phyloP scores from a whole-genome alignment of 768 basidiomycete genomes.

The Leccinum arenicola region DNA sequence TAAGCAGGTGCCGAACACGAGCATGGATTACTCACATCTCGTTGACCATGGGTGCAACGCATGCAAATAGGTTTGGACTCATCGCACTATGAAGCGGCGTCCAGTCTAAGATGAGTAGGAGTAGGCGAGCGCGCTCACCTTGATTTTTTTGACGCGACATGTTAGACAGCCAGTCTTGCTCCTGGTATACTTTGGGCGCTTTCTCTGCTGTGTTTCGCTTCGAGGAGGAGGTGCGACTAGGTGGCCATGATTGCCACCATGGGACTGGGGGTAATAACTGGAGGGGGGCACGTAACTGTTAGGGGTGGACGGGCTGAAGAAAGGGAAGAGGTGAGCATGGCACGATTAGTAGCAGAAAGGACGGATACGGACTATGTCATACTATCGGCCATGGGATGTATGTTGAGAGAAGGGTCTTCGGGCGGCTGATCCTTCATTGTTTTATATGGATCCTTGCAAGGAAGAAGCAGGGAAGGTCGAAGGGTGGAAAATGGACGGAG shows the following conservation, averaged over 20 bases:
- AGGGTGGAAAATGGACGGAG: slow-evolving; percentile 40
- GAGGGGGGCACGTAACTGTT: slow-evolving; percentile 41
- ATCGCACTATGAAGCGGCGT: slow-evolving; percentile 61
- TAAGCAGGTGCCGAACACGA: slow-evolving; percentile 13
- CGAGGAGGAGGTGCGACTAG: slow-evolving; percentile 47
- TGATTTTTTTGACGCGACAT: slow-evolving; percentile 93
- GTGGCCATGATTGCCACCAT: slow-evolving; percentile 40
- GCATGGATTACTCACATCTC: slow-evolving; percentile 53
- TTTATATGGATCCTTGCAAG: slow-evolving; percentile 44
- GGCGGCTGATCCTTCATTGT: slow-evolving; percentile 41
- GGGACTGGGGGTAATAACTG: slow-evolving; percentile 37
- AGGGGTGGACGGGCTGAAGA: slow-evolving; percentile 35
- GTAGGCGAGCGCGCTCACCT: slow-evolving; percentile 48
- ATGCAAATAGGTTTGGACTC: slow-evolving; percentile 86
- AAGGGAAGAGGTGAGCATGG: slow-evolving; percentile 19
- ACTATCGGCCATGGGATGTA: slow-evolving; percentile 47
- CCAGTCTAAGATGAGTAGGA: background rate
- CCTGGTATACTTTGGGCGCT: slow-evolving; percentile 90
- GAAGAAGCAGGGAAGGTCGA: slow-evolving; percentile 32
- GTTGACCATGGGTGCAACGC: slow-evolving; percentile 81
- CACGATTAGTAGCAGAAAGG: slow-evolving; percentile 7
- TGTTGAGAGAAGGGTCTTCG: slow-evolving; percentile 38
- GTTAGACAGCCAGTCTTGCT: slow-evolving; percentile 94
- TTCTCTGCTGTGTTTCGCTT: slow-evolving; percentile 56
- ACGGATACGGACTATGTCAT: slow-evolving; percentile 50